A percentile compares a stretch with the other conserved stretches of the same genome.
Conservation (phyloP, 345 rosid species). For the Citrus unshiu region DNA sequence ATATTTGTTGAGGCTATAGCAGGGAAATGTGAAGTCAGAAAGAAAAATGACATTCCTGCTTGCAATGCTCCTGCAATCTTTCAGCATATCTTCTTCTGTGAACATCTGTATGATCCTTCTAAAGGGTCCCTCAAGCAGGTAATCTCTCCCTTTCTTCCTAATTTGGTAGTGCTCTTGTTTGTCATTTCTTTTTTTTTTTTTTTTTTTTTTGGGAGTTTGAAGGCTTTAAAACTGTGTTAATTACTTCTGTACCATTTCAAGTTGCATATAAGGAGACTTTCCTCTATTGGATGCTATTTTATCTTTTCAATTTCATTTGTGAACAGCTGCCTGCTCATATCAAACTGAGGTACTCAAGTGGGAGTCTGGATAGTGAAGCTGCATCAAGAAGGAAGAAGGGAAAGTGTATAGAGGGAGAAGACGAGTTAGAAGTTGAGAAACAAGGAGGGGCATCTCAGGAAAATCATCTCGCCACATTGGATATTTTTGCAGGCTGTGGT, state of each 20-base stretch:
- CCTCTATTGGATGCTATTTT: background rate
- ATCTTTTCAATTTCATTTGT: constrained; percentile 4
- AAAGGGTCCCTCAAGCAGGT: constrained; percentile 80
- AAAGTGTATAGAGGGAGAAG: constrained; percentile 57
- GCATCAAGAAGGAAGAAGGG: constrained; percentile 72
- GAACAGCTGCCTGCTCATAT: constrained; percentile 55
- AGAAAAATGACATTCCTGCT: constrained; percentile 57
- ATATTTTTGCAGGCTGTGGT: constrained; percentile 90
- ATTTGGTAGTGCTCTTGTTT: background rate
- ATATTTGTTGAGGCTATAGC: constrained; percentile 40
- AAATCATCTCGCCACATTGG: constrained; percentile 53
- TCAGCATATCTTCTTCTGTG: constrained; percentile 84
- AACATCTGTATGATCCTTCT: constrained; percentile 61
- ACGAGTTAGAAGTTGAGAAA: constrained; percentile 29
- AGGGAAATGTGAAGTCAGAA: constrained; percentile 90
- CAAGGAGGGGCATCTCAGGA: constrained; percentile 30
- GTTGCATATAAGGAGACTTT: background rate
- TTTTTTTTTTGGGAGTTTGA: background rate
- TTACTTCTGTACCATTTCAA: background rate
- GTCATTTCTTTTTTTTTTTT: no score
- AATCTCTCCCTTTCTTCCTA: constrained; percentile 3
- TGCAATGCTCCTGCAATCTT: constrained; percentile 38
- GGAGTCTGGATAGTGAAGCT: constrained; percentile 33
- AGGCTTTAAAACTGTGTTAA: background rate
- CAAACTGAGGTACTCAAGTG: constrained; percentile 47